Evolutionary conservation across 179 eudicot genomes (phyloP).

Genomic region (Carnegiea gigantea): DNA sequence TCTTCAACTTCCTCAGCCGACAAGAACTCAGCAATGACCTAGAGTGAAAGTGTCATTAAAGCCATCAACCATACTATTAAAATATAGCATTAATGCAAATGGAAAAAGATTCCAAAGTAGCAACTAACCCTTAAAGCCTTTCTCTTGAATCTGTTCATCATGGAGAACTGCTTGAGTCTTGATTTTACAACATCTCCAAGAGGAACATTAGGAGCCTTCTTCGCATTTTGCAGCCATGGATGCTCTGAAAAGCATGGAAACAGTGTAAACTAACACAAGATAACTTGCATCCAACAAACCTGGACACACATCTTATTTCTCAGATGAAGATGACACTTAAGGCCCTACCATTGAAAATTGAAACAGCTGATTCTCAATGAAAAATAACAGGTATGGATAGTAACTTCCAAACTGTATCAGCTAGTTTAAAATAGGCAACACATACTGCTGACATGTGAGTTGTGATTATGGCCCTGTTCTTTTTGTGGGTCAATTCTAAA

Average conservation of each 20-base stretch:
- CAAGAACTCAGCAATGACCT: slow-evolving; percentile 92
- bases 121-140: slow-evolving; percentile 80
- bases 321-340: not conserved
- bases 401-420: not conserved
- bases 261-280: slow-evolving; percentile 11
- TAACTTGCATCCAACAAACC: not conserved
- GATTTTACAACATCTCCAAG: slow-evolving; percentile 91
- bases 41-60: slow-evolving; percentile 14
- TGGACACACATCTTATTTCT: too few species aligned
- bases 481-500: too few species aligned
- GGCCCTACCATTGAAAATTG: not conserved
- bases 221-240: slow-evolving; percentile 92
- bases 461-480: too few species aligned
- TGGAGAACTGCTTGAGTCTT: slow-evolving; percentile 86
- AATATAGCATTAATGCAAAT: not conserved
- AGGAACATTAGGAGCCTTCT: slow-evolving; percentile 89
- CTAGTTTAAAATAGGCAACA: not conserved
- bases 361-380: not conserved
- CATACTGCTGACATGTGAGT: not conserved
- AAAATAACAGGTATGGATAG: not conserved
- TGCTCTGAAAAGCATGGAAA: slow-evolving; percentile 49
- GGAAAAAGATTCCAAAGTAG: slow-evolving; percentile 9
- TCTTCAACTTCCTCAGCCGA: slow-evolving; percentile 81
- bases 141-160: slow-evolving; percentile 96
- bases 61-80: slow-evolving; percentile 5